Conservation (phyloP, 2,329 filamentous ascomycete species). For the Drechslera avenae region DNA sequence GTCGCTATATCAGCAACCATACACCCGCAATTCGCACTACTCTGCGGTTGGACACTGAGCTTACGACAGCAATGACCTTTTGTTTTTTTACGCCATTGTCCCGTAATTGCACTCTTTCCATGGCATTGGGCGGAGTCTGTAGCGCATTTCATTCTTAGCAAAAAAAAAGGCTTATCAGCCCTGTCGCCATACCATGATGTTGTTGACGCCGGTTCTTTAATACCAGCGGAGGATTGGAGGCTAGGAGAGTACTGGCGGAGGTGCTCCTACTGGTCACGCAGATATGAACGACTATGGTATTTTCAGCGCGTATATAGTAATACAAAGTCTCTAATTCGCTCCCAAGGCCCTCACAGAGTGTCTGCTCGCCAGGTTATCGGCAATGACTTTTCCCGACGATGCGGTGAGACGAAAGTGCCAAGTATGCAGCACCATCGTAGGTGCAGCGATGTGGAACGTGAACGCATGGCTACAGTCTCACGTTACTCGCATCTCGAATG, state of each 20-base stretch:
- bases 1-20: slow-evolving; percentile 49
- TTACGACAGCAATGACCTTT: neutral
- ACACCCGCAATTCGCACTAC: slow-evolving; percentile 43
- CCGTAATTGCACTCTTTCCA: slow-evolving; percentile 6
- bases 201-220: neutral
- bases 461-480: too few species aligned
- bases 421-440: too few species aligned
- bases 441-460: too few species aligned
- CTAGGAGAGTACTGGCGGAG: neutral
- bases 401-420: neutral
- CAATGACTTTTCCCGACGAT: neutral
- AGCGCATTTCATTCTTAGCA: slow-evolving; percentile 8
- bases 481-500: too few species aligned
- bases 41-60: slow-evolving; percentile 41
- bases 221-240: neutral
- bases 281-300: slow-evolving; percentile 7
- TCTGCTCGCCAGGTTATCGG: too few species aligned
- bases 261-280: too few species aligned
- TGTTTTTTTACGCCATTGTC: slow-evolving; percentile 4
- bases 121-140: slow-evolving; percentile 19
- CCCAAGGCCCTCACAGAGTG: neutral
- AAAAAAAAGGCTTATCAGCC: slow-evolving; percentile 5
- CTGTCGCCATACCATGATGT: neutral
- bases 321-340: slow-evolving; percentile 8
- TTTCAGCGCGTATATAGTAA: slow-evolving; percentile 22